Conservation (phyloP, 371 early-diverging fungal species). For the Saksenaea oblongispora region DNA sequence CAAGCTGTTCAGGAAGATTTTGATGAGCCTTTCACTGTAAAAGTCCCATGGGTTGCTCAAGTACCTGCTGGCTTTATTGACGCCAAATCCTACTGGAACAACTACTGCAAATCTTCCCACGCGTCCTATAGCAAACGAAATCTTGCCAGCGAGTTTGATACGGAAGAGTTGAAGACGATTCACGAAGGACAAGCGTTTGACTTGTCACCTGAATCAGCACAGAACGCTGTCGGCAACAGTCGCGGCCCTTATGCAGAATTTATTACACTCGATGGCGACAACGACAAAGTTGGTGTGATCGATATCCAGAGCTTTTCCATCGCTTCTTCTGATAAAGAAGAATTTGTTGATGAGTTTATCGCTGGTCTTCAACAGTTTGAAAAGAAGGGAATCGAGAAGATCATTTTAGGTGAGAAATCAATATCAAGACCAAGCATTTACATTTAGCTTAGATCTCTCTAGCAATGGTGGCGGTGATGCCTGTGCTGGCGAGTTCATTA, state of each 20-base stretch:
- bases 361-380: conserved; percentile 40
- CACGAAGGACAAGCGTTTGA: conserved; percentile 42
- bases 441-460: conserved; percentile 29
- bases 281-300: conserved; percentile 44
- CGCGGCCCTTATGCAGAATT: conserved; percentile 43
- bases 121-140: conserved; percentile 16
- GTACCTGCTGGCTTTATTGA: conserved; percentile 34
- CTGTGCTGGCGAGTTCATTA: conserved; percentile 54
- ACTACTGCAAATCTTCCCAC: conserved; percentile 43
- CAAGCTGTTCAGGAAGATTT: conserved; percentile 39
- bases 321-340: conserved; percentile 33
- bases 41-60: conserved; percentile 53
- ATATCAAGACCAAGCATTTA: not conserved
- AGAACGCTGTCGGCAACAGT: conserved; percentile 24
- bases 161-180: conserved; percentile 36
- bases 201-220: conserved; percentile 14
- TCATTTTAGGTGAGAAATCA: conserved; percentile 30
- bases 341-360: conserved; percentile 36
- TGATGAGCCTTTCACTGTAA: conserved; percentile 50
- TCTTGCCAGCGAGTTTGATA: conserved; percentile 15
- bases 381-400: conserved; percentile 41
- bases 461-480: conserved; percentile 56
- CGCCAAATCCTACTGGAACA: conserved; percentile 44
- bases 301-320: conserved; percentile 55
- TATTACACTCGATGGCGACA: conserved; percentile 25